Conservation (phyloP, 139 green algal species). For the Limnomonas spitsbergensis region DNA sequence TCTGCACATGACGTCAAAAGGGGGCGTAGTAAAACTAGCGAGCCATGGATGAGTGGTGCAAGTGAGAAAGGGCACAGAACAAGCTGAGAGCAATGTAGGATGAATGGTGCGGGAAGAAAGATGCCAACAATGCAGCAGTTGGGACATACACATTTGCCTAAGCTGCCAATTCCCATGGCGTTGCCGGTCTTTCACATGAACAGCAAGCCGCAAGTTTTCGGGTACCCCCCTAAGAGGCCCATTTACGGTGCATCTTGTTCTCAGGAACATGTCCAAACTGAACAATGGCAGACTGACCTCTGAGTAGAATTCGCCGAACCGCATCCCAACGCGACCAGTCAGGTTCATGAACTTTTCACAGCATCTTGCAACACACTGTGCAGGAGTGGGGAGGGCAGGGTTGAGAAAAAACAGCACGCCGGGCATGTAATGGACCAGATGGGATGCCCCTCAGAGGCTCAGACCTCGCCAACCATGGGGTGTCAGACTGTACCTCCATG, state of each 20-base stretch:
- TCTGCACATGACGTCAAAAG: not conserved
- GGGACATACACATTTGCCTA: not conserved
- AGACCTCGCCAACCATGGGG: too few species aligned
- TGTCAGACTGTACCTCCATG: too few species aligned
- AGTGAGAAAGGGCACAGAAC: not conserved
- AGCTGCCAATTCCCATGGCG: not conserved
- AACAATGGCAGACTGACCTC: not conserved
- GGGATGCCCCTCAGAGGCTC: not conserved
- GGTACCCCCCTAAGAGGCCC: not conserved
- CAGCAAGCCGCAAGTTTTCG: not conserved
- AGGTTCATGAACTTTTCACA: slow-evolving; percentile 97
- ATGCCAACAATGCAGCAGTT: not conserved
- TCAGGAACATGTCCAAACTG: not conserved
- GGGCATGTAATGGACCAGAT: not conserved
- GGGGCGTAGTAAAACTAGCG: not conserved
- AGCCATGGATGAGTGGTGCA: not conserved
- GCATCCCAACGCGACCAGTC: slow-evolving; percentile 75
- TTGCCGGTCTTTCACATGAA: not conserved
- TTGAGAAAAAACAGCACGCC: not conserved
- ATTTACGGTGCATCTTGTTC: not conserved
- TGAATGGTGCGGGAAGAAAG: not conserved
- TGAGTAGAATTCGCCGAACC: slow-evolving; percentile 78
- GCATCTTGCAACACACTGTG: slow-evolving; percentile 87
- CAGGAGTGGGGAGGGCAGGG: not conserved
- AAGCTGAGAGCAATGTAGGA: not conserved